Evolutionary conservation across 176 grass and related monocot species (phyloP).

Genomic region (Carex cristatella): DNA sequence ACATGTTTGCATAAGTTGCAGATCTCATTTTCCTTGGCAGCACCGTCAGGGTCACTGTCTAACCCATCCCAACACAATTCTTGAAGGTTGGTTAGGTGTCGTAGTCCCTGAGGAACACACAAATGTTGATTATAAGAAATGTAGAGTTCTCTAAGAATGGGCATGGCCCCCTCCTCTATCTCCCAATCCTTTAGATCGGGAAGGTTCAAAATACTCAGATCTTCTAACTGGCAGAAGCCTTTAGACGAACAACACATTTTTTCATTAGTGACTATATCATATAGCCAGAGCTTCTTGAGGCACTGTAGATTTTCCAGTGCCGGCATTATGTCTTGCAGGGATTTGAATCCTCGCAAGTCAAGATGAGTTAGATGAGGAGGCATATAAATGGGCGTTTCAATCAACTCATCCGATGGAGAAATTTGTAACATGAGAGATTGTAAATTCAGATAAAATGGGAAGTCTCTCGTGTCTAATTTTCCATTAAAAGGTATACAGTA

Average conservation of each 20-base stretch:
- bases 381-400: no score
- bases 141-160: not conserved
- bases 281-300: no score
- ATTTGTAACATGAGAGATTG: no score
- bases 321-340: no score
- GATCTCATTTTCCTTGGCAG: not conserved
- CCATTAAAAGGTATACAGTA: no score
- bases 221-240: no score
- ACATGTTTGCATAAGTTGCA: not conserved
- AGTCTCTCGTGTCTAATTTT: no score
- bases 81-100: not conserved
- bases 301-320: no score
- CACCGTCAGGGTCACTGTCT: no score
- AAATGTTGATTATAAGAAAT: accelerated
- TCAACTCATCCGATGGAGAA: accelerated
- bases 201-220: accelerated
- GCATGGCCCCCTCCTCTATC: not conserved
- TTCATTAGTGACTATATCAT: accelerated
- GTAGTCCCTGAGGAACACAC: not conserved
- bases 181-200: not conserved
- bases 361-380: no score
- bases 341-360: accelerated
- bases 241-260: no score
- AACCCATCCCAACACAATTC: accelerated
- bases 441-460: no score